These are phyloP conservation scores for Pseudocercospora pini-densiflorae DNA, from an alignment of 2,329 filamentous ascomycete genomes.

Conservation along the genomic window DNA sequence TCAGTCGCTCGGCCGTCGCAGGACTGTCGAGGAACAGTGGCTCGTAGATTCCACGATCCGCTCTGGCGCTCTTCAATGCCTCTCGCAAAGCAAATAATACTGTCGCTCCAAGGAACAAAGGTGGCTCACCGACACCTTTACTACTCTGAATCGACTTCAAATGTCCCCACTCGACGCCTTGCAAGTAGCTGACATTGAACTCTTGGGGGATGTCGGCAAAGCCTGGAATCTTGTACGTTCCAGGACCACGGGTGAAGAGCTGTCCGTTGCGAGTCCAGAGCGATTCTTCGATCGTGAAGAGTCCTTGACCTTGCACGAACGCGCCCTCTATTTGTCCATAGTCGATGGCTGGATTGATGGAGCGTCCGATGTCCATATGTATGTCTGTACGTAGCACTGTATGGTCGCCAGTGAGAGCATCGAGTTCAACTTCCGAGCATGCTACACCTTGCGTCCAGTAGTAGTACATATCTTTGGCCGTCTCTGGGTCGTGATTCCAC, in stretches of 20 bases:
- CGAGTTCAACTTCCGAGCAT: slow-evolving; percentile 88
- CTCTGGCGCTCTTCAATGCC: neutral
- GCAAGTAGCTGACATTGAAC: slow-evolving; percentile 84
- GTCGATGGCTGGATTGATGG: neutral
- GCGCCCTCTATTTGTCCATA: neutral
- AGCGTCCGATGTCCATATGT: neutral
- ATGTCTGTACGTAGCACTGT: neutral
- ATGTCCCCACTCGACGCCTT: slow-evolving; percentile 87
- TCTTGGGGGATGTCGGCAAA: neutral
- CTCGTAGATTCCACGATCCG: neutral
- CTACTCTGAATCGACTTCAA: slow-evolving; percentile 83
- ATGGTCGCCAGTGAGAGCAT: slow-evolving; percentile 77
- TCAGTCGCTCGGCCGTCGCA: neutral
- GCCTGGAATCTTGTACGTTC: neutral
- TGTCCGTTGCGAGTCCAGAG: neutral
- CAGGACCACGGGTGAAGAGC: neutral
- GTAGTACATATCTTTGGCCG: slow-evolving; percentile 79
- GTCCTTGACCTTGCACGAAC: neutral
- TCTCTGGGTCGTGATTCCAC: slow-evolving; percentile 87
- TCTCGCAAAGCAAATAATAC: neutral
- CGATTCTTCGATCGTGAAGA: neutral
- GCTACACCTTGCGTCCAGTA: slow-evolving; percentile 98
- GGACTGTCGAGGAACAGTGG: neutral
- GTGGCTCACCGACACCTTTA: slow-evolving; percentile 75
- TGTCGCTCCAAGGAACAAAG: slow-evolving; percentile 75